These are phyloP conservation scores for Sungouiella thailandica DNA, from an alignment of 805 yeast genomes.

Conservation along the genomic window DNA sequence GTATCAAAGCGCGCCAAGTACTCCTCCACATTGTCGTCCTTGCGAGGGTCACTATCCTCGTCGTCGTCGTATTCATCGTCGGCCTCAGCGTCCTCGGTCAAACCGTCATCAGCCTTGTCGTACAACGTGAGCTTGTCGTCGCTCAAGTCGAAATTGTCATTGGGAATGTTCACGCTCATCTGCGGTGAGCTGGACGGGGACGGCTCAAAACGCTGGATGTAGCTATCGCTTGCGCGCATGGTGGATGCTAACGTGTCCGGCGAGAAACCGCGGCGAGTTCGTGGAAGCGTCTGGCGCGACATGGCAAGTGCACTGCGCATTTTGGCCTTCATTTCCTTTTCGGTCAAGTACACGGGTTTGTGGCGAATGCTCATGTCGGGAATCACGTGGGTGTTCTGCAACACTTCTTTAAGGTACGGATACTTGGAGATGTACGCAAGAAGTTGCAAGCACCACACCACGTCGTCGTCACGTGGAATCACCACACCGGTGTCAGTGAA, in stretches of 20 bases:
- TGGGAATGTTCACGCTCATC: slow-evolving; percentile 29
- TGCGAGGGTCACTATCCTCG: slow-evolving; percentile 12
- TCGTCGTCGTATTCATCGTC: slow-evolving; percentile 21
- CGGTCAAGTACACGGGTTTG: slow-evolving; percentile 33
- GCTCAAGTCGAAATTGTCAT: slow-evolving; percentile 28
- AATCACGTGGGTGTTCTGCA: slow-evolving; percentile 73
- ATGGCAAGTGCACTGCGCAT: slow-evolving; percentile 26
- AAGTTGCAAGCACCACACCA: slow-evolving; percentile 87
- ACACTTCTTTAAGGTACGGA: slow-evolving; percentile 64
- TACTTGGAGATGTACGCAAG: slow-evolving; percentile 92
- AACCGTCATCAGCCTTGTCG: slow-evolving; percentile 16
- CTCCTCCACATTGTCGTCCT: slow-evolving; percentile 23
- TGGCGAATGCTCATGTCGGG: slow-evolving; percentile 53
- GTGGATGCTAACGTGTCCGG: slow-evolving; percentile 6
- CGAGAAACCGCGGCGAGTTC: slow-evolving; percentile 22
- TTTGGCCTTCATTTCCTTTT: slow-evolving; percentile 30
- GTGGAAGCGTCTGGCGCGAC: slow-evolving; percentile 30
- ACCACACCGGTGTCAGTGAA: slow-evolving; percentile 60
- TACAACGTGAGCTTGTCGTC: slow-evolving; percentile 32
- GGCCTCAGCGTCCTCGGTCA: slow-evolving; percentile 17
- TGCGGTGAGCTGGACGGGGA: slow-evolving; percentile 39
- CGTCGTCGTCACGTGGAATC: slow-evolving; percentile 90
- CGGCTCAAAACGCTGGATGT: slow-evolving; percentile 23
- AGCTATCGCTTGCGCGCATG: slow-evolving; percentile 5
- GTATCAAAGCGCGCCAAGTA: slow-evolving; percentile 12